Evolutionary conservation across 139 green algal species (phyloP), one percentile per base, ranked within the genome.

Genomic region (Chlorella sp.): DNA sequence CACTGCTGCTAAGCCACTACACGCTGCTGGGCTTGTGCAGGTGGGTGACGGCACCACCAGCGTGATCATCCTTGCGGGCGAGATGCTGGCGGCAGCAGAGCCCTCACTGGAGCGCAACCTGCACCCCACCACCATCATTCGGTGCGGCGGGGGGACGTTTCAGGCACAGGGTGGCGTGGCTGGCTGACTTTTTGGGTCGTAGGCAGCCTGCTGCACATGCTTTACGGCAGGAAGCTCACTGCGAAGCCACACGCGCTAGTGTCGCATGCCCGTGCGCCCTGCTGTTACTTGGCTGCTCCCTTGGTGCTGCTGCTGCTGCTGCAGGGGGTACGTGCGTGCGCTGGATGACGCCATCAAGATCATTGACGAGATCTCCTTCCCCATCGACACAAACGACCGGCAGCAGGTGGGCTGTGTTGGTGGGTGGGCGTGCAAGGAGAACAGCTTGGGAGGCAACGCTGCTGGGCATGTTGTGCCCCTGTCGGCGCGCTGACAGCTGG

Each of bases 1-100:
- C 60, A 36, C 18, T 21, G 28, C 63, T 16, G n/a, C 32, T n/a
- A 4, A 3, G 20, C 65, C 30, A 12, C 11, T 2, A 41, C 32
- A 39, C 67, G 2, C 18, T 41, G 3, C 38, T 11, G 15, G 5
- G 0, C 44, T 4, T 39, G n/a, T 23, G 44, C 83, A 82, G 86
- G 96, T 99, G n/a, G 97, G 97, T 3, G 97, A 99, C 86, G 97
- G 97, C 80, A 99, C 97, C n/a, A 99, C 97, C 20, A 98, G 94
- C 20, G 97, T 99, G 72, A 99, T 99, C 90, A 99, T 99, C 60
- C 90, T 99, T 26, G 96, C 93, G 92, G 97, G 97, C 3, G 97
- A 99, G 88, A 96, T 99, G 90, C 92, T 99, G 41, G 93, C 96
- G 47, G 85, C 96, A 81, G 97, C 97, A 23, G 94, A 99, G 91